Base-by-base conservation (phyloP, 1,284 basidiomycete species). In the Cystobasidiaceae sp. region DNA sequence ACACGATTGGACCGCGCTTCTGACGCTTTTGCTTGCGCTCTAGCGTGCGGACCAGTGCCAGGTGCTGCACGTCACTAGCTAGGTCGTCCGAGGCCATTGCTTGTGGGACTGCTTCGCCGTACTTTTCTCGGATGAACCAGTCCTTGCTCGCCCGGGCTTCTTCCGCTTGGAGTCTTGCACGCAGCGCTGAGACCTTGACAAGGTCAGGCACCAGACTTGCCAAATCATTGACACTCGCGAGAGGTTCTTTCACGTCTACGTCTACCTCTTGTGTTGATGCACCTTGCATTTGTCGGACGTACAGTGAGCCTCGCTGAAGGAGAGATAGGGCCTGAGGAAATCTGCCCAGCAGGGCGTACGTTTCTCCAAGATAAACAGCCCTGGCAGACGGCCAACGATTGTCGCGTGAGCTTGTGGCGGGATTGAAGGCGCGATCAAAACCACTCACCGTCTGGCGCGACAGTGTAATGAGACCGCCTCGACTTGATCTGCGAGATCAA, bases 301-400 rank as follows among this genome's bases (percentile, higher is more conserved):
- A 83, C 46, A 91, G 79, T 19, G 80, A 80, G 33, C 83, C 85
- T 66, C 85, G 85, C 73, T 88, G 85, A 56, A 84, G 79, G 30
- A 91, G 80, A 5, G 83, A 78, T 30, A 90, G 77, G 0, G 86
- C 82, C 71, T 90, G 86, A 0, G 84, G 85, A 71, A 85, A 89
- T 74, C 81, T 84, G 75, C 86, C 86, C 37, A 84, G 78, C 1
- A 84, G 80, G 0, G 82, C 79, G 70, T 91, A 89, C 71, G 85
- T 87, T 44, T 82, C 83, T 0, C 86, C 82, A 23, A 90, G 81
- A 76, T 86, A 88, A 39, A 85, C 77, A 73, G 85, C 86, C 71
- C 88, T 86, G 52, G 45, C 45, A 44, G 28, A 28, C 23, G 60
- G n/a, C n/a, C n/a, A n/a, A n/a, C 8, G 8, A 43, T 23, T 21